These are phyloP conservation scores for Mycena belliarum DNA, from an alignment of 768 basidiomycete genomes.

Conservation along the genomic window DNA sequence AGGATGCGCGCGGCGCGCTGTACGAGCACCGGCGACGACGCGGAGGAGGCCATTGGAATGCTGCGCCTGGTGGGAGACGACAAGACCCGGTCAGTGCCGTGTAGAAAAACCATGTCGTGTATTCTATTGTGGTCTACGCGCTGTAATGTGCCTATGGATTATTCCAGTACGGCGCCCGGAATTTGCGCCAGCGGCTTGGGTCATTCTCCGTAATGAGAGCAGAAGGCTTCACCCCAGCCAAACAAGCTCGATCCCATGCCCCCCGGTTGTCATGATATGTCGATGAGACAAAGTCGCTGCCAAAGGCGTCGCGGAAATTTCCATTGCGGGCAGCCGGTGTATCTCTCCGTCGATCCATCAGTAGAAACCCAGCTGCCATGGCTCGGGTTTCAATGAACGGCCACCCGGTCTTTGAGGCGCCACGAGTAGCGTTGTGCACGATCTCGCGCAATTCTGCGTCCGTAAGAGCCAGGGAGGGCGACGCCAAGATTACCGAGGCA, in stretches of 20 bases:
- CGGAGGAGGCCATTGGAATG: no score
- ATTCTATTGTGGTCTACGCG: no score
- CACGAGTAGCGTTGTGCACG: not conserved
- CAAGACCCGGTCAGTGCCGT: no score
- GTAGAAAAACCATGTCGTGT: no score
- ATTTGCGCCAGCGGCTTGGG: not conserved
- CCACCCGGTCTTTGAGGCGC: not conserved
- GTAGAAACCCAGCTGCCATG: not conserved
- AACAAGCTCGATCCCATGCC: not conserved
- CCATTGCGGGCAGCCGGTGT: not conserved
- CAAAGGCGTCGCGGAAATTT: not conserved
- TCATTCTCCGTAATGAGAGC: not conserved
- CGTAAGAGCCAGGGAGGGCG: not conserved
- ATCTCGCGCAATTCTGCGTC: not conserved
- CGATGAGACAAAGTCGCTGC: not conserved
- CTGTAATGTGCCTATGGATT: no score
- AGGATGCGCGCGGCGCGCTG: no score
- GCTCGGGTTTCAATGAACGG: not conserved
- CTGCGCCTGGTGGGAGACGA: no score
- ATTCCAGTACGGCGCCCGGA: not conserved
- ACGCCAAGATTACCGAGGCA: no score
- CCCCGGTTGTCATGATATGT: not conserved
- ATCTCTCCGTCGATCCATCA: not conserved
- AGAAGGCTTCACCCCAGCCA: not conserved
- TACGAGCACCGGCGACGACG: no score